Conservation (phyloP, 1,284 basidiomycete species). For the Cutaneotrichosporon spelunceum region DNA sequence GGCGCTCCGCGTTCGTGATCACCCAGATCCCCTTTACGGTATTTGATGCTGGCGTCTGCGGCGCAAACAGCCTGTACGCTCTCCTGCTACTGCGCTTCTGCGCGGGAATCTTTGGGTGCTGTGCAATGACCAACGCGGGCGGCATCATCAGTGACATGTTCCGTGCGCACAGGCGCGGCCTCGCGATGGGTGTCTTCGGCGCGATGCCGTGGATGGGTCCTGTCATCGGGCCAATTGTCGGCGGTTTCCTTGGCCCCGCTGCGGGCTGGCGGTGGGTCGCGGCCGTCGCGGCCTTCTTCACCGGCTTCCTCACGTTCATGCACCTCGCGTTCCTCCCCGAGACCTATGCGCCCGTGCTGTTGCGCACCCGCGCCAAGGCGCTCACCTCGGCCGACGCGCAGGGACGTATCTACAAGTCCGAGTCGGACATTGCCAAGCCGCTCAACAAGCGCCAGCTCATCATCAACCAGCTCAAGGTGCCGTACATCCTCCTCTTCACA, state of each 20-base stretch:
- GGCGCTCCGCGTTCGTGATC: slow-evolving; percentile 46
- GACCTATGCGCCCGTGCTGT: slow-evolving; percentile 50
- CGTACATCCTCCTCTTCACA: slow-evolving; percentile 59
- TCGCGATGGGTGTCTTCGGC: slow-evolving; percentile 57
- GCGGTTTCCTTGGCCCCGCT: slow-evolving; percentile 14
- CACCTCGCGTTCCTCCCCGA: slow-evolving; percentile 44
- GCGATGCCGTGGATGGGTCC: slow-evolving; percentile 48
- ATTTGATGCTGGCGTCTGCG: slow-evolving; percentile 52
- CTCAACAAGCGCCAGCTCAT: slow-evolving; percentile 36
- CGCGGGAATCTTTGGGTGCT: slow-evolving; percentile 50
- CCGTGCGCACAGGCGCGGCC: slow-evolving; percentile 46
- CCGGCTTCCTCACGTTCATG: slow-evolving; percentile 34
- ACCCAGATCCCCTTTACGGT: slow-evolving; percentile 49
- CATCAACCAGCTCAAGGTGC: slow-evolving; percentile 44
- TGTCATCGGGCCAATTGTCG: slow-evolving; percentile 27
- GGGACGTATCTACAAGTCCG: slow-evolving; percentile 40
- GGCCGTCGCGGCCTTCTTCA: slow-evolving; percentile 60
- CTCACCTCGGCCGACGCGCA: slow-evolving; percentile 25
- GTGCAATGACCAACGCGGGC: slow-evolving; percentile 52
- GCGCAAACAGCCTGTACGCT: slow-evolving; percentile 48
- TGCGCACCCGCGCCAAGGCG: slow-evolving; percentile 38
- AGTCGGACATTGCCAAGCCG: slow-evolving; percentile 48
- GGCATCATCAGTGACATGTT: slow-evolving; percentile 53
- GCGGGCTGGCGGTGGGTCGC: slow-evolving; percentile 58
- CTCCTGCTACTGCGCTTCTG: slow-evolving; percentile 54